A percentile compares a stretch with the other conserved stretches of the same genome.
Evolutionary conservation across 768 basidiomycete genomes (phyloP).

Genomic region (Hydnomerulius pinastri): DNA sequence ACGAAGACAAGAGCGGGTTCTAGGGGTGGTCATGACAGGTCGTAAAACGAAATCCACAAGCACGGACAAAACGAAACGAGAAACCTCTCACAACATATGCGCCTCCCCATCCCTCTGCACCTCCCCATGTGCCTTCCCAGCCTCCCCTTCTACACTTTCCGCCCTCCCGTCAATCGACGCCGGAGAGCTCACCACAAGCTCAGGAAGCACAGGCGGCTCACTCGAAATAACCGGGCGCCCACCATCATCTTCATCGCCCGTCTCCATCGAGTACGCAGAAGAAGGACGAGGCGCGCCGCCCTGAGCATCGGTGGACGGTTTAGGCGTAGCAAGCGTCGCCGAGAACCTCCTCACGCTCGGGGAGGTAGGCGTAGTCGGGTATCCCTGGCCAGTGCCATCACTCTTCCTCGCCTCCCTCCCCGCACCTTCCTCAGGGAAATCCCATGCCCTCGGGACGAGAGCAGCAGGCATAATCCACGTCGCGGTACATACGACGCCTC

Average conservation of each 20-base stretch:
- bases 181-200: slow-evolving; percentile 37
- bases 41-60: neutral
- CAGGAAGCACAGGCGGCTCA: slow-evolving; percentile 34
- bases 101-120: slow-evolving; percentile 24
- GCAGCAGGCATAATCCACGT: slow-evolving; percentile 90
- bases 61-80: neutral
- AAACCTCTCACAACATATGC: slow-evolving; percentile 15
- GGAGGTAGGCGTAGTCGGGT: slow-evolving; percentile 20
- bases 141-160: slow-evolving; percentile 15
- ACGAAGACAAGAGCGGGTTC: too few relatives aligned
- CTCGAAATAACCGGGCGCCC: slow-evolving; percentile 25
- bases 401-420: too few relatives aligned
- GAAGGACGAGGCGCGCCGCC: slow-evolving; percentile 24
- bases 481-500: slow-evolving; percentile 85
- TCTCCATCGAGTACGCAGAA: slow-evolving; percentile 31
- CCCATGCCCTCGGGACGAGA: slow-evolving; percentile 79
- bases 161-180: slow-evolving; percentile 31
- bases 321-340: slow-evolving; percentile 26
- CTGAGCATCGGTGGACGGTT: slow-evolving; percentile 28
- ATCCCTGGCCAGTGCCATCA: too few relatives aligned
- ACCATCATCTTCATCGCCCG: slow-evolving; percentile 29
- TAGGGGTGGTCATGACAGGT: neutral
- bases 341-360: slow-evolving; percentile 26
- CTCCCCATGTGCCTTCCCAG: slow-evolving; percentile 16
- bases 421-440: slow-evolving; percentile 65